Evolutionary conservation across 352 stramenopile species (phyloP).

Genomic region (Globisporangium barbulae): DNA sequence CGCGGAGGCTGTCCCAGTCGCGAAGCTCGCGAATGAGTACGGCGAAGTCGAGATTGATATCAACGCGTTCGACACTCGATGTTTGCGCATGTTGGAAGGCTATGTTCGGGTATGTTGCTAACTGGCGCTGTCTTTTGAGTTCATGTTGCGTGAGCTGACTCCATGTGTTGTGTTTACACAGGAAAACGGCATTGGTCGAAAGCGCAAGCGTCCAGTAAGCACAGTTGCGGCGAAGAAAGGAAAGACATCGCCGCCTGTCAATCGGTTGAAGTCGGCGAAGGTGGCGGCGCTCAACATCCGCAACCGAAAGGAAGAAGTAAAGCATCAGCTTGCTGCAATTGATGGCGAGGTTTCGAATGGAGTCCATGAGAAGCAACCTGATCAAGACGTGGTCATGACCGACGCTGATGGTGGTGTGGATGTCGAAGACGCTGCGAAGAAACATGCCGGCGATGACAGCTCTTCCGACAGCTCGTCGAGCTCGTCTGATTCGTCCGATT

Average conservation of each 20-base stretch:
- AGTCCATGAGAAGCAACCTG: constrained; percentile 24
- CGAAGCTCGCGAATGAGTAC: constrained; percentile 79
- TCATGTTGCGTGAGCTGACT: constrained; percentile 13
- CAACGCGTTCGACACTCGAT: constrained; percentile 85
- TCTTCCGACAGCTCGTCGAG: constrained; percentile 72
- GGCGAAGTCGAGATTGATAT: constrained; percentile 90
- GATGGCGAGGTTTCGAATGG: constrained; percentile 33
- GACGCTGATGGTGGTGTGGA: constrained; percentile 31
- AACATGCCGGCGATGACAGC: constrained; percentile 21
- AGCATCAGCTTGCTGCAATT: constrained; percentile 73
- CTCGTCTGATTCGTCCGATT: constrained; percentile 80
- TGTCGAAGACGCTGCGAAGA: constrained; percentile 30
- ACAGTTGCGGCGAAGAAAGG: constrained; percentile 34
- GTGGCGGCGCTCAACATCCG: constrained; percentile 75
- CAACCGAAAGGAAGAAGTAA: constrained; percentile 71
- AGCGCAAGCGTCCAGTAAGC: constrained; percentile 65
- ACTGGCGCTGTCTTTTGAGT: neutral
- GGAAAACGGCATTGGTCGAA: constrained; percentile 86
- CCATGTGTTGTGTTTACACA: constrained; percentile 23
- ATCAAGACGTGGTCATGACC: constrained; percentile 53
- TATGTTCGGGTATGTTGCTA: constrained; percentile 79
- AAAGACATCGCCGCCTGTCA: constrained; percentile 48
- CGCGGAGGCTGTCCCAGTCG: constrained; percentile 79
- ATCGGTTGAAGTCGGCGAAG: constrained; percentile 81
- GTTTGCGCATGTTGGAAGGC: constrained; percentile 86